A percentile compares a stretch with the other conserved stretches of the same genome.
Evolutionary conservation across 2,329 filamentous ascomycete genomes (phyloP).

Genomic region (Colletotrichum shisoi): DNA sequence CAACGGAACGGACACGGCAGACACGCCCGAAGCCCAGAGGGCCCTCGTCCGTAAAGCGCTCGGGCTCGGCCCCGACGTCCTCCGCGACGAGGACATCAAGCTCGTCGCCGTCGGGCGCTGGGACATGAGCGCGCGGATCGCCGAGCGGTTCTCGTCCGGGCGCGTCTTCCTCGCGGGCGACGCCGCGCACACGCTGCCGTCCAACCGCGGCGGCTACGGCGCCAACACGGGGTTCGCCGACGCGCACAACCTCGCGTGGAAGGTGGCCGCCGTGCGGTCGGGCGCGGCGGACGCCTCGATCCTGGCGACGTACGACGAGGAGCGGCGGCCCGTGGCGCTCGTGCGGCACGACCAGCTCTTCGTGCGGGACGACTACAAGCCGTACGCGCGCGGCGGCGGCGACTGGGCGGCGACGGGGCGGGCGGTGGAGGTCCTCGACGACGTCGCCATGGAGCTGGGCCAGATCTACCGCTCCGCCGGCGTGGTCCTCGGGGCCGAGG

Average conservation of each 20-base stretch:
- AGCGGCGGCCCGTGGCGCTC: constrained; percentile 49
- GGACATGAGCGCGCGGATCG: constrained; percentile 40
- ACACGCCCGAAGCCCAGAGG: background rate
- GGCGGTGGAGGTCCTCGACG: constrained; percentile 1
- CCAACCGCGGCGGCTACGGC: constrained; percentile 28
- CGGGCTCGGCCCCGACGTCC: constrained; percentile 5
- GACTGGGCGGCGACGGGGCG: constrained; percentile 29
- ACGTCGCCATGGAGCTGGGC: constrained; percentile 22
- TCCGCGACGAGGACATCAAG: constrained; percentile 35
- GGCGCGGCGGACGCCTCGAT: constrained; percentile 42
- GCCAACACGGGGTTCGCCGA: constrained; percentile 47
- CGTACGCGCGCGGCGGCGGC: constrained; percentile 15
- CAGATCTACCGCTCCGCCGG: constrained; percentile 17
- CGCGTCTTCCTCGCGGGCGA: constrained; percentile 39
- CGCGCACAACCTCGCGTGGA: constrained; percentile 55
- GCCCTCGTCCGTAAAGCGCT: constrained; percentile 16
- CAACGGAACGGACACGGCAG: background rate
- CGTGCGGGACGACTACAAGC: constrained; percentile 41
- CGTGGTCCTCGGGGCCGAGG: background rate
- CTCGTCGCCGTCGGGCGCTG: constrained; percentile 41
- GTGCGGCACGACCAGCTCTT: constrained; percentile 43
- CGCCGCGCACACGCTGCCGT: constrained; percentile 36
- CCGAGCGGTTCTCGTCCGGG: constrained; percentile 16
- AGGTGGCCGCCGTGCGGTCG: constrained; percentile 48
- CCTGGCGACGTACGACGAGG: constrained; percentile 51